These are phyloP conservation scores for Pseudopyrenochaeta lycopersici DNA, from an alignment of 2,329 filamentous ascomycete species.

Conservation along the genomic window DNA sequence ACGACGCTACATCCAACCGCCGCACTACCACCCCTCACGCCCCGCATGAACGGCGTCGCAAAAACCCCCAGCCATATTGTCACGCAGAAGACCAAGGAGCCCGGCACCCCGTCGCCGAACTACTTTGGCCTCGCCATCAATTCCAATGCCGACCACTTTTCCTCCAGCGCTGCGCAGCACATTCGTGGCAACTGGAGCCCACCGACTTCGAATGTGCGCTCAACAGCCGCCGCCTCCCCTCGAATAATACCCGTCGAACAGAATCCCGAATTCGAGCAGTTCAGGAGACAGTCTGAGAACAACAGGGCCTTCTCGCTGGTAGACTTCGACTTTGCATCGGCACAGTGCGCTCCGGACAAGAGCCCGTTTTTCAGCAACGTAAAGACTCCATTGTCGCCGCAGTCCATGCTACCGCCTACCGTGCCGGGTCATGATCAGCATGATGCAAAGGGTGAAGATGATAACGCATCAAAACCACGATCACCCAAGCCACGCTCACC, in stretches of 20 bases:
- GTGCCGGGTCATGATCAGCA: conserved; percentile 16
- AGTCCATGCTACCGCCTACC: conserved; percentile 37
- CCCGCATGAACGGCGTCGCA: conserved; percentile 44
- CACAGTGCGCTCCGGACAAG: conserved; percentile 36
- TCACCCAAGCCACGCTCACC: conserved; percentile 61
- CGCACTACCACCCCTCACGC: conserved; percentile 36
- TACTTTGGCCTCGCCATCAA: conserved; percentile 85
- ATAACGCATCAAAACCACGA: conserved; percentile 38
- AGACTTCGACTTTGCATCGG: conserved; percentile 53
- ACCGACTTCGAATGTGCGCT: conserved; percentile 74
- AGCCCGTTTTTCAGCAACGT: conserved; percentile 32
- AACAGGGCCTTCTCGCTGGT: conserved; percentile 59
- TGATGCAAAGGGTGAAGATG: conserved; percentile 26
- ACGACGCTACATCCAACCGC: conserved; percentile 33
- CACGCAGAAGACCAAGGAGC: conserved; percentile 34
- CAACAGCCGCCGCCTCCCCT: conserved; percentile 73
- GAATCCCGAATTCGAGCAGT: conserved; percentile 84
- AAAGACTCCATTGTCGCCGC: conserved; percentile 46
- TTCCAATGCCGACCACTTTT: conserved; percentile 66
- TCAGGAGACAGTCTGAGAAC: conserved; percentile 72
- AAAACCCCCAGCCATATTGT: conserved; percentile 41
- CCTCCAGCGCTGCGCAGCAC: conserved; percentile 66
- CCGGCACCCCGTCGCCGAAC: conserved; percentile 71
- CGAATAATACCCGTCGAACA: conserved; percentile 75
- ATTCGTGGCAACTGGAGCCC: conserved; percentile 79